phyloP scores from a whole-genome alignment of 352 stramenopile species.

The Phytopythium boreale region DNA sequence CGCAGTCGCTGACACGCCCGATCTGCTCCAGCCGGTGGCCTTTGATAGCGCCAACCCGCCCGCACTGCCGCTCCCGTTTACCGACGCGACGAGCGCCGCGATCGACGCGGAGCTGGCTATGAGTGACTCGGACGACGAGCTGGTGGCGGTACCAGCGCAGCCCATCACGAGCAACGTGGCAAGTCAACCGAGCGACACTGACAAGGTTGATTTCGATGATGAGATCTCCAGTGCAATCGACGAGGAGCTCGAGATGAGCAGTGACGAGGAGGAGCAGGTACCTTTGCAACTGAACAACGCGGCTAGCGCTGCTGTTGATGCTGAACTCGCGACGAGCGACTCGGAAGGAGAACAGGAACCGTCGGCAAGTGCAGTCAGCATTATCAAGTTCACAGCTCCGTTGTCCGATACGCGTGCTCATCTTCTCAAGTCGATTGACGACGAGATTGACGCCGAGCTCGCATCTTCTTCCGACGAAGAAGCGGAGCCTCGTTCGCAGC shows the following conservation, averaged over 20 bases:
- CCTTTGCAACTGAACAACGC: background rate
- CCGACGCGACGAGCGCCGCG: slow-evolving; percentile 20
- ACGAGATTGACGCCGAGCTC: slow-evolving; percentile 37
- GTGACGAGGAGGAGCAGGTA: slow-evolving; percentile 17
- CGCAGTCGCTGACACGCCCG: background rate
- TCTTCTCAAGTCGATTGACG: slow-evolving; percentile 25
- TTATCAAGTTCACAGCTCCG: background rate
- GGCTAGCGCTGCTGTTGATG: slow-evolving; percentile 23
- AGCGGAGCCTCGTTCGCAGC: background rate
- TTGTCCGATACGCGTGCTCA: background rate
- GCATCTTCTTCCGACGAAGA: slow-evolving; percentile 28
- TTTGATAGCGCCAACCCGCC: background rate
- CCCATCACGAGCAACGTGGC: background rate
- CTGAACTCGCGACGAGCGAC: slow-evolving; percentile 14
- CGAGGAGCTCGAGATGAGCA: slow-evolving; percentile 25
- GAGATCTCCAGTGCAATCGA: slow-evolving; percentile 26
- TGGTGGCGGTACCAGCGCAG: background rate
- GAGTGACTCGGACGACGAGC: background rate
- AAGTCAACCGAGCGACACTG: slow-evolving; percentile 9
- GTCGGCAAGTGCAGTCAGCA: background rate
- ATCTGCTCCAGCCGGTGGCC: background rate
- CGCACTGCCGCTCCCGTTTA: slow-evolving; percentile 1
- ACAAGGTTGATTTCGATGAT: slow-evolving; percentile 6
- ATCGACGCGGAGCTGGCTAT: slow-evolving; percentile 23
- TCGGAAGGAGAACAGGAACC: background rate